Evolutionary conservation across 1,284 basidiomycete genomes (phyloP), one percentile per base, ranked within the genome.

Genomic region (Moniliophthora roreri): DNA sequence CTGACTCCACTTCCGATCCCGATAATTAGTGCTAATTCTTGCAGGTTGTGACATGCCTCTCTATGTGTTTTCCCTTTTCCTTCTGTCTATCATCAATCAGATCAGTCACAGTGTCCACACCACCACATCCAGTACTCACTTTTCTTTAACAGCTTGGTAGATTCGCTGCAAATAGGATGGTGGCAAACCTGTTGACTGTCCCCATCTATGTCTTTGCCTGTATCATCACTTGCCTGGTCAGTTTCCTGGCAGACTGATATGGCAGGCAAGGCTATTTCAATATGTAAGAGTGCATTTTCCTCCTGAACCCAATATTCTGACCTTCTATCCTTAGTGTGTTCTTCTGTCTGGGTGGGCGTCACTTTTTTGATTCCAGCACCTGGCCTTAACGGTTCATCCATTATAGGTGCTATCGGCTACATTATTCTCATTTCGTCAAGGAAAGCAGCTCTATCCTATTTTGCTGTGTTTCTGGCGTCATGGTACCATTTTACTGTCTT

Each of bases 61-160:
- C 32, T 91, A 89, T 60, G 85, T 87, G 1, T 89, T 90, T 66
- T 75, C 82, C 5, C 66, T 89, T 38, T 91, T 90, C 71, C 71
- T 89, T 34, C 88, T 88, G 4, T 85, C 79, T 38, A 88, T 88
- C 61, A 87, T 87, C 66, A 83, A 77, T 56, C 70, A 85, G 69
- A 81, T 85, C 55, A 34, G 66, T 58, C 40, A 26, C n/a, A n/a
- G n/a, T n/a, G n/a, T 18, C 26, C 11, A 41, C 16, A 13, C 46
- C 37, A 9, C 45, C 37, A 23, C 44, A 60, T 38, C 34, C 55
- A 36, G 4, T 48, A 36, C 21, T 35, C 20, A 49, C 44, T 40
- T 38, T 56, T 51, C 48, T 26, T 46, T 39, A 58, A 60, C 60
- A 76, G 77, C 78, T 73, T 56, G 82, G 71, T 83, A 11, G 11